Conservation (phyloP, 805 yeast genomes). For the Wickerhamomyces chambardii region DNA sequence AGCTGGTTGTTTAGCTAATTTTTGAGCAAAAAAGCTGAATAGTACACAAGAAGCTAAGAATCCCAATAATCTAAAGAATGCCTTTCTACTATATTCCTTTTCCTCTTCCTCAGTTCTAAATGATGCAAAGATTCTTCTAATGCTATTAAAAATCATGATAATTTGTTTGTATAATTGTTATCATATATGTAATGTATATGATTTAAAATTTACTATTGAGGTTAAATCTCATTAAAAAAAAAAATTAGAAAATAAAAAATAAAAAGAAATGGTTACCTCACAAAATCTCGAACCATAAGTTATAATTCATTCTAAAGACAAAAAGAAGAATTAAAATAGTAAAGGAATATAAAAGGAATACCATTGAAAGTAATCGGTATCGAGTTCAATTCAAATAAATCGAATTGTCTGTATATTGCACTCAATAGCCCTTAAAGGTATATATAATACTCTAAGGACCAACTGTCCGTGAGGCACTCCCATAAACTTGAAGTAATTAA, state of each 20-base stretch:
- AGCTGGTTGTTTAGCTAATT: slow-evolving; percentile 17
- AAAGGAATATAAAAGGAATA: slow-evolving; percentile 22
- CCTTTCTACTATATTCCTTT: slow-evolving; percentile 62
- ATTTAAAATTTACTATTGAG: too few species aligned
- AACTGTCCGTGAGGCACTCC: slow-evolving; percentile 51
- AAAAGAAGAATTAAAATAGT: slow-evolving; percentile 1
- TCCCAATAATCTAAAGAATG: slow-evolving; percentile 74
- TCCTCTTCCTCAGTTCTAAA: slow-evolving; percentile 86
- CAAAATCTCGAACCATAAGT: too few species aligned
- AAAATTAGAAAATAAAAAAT: too few species aligned
- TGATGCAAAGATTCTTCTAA: slow-evolving; percentile 71
- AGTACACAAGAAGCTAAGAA: slow-evolving; percentile 74
- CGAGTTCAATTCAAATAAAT: slow-evolving; percentile 31
- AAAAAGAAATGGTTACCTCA: too few species aligned
- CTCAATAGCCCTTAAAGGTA: slow-evolving; percentile 34
- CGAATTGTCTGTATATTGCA: slow-evolving; percentile 47
- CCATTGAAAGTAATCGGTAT: slow-evolving; percentile 52
- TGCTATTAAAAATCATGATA: slow-evolving; percentile 58
- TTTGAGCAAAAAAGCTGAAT: slow-evolving; percentile 75
- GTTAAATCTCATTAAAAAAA: too few species aligned
- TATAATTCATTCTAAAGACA: neutral
- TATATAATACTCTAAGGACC: slow-evolving; percentile 23
- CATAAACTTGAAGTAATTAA: slow-evolving; percentile 20
- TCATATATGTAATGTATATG: too few species aligned
- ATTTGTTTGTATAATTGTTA: slow-evolving; percentile 8